These are phyloP conservation scores for Eucalyptus virginea DNA, from an alignment of 345 rosid species.

Conservation along the genomic window DNA sequence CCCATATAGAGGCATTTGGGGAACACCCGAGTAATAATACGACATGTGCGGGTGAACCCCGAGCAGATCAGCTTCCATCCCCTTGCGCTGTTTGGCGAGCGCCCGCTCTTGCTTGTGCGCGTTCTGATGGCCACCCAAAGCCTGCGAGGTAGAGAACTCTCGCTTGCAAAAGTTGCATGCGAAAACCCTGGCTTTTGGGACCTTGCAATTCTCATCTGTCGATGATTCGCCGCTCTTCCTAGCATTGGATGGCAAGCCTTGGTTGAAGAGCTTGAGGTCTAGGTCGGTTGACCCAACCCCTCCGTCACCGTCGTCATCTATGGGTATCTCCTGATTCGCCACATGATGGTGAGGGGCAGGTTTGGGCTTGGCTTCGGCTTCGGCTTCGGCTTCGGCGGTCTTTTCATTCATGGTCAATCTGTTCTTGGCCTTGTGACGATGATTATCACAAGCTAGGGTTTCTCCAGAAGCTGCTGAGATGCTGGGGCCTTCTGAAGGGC, in stretches of 20 bases:
- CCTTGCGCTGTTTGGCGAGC: conserved; percentile 39
- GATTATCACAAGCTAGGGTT: neutral
- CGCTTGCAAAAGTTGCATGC: conserved; percentile 49
- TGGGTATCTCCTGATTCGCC: neutral
- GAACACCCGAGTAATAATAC: neutral
- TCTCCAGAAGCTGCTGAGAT: neutral
- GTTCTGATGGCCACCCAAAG: conserved; percentile 75
- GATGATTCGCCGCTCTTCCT: neutral
- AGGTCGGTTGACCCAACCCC: neutral
- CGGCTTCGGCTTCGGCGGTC: neutral
- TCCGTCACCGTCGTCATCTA: neutral
- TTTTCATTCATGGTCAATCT: neutral
- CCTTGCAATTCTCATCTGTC: neutral
- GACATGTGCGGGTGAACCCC: neutral
- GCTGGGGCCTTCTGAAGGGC: neutral
- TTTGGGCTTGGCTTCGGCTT: too few species aligned
- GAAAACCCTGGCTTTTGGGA: conserved; percentile 9
- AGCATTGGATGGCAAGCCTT: neutral
- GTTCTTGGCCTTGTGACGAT: neutral
- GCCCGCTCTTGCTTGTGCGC: conserved; percentile 72
- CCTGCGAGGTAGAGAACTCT: conserved; percentile 57
- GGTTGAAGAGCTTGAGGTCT: neutral
- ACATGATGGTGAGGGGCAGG: neutral
- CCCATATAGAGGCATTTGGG: neutral
- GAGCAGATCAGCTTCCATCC: neutral